Evolutionary conservation across 2,329 filamentous ascomycete species (phyloP), one percentile per base, ranked within the genome.

Genomic region (Orbilia blumenaviensis): DNA sequence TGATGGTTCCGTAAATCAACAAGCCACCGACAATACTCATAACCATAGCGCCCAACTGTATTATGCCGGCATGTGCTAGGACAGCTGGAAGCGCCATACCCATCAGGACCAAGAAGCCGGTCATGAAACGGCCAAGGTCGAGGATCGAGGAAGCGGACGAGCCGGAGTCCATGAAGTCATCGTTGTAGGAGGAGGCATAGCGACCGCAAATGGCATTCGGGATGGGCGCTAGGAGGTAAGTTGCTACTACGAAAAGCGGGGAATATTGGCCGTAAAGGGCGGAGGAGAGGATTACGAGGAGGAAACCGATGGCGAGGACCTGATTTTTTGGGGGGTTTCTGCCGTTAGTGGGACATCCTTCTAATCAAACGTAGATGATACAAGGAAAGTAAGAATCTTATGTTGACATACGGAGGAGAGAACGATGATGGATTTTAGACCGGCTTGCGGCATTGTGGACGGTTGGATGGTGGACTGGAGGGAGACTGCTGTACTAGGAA

Each of bases 381-480:
- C 21, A 29, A 29, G 12, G 21, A 18, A 8, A 48, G 56, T 62
- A 16, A 16, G 48, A 7, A 29, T n/a, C 6, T 12, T 66, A 7
- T n/a, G 32, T 54, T 34, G 25, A 42, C 89, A 67, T 88, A 92
- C 95, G 85, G 99, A 99, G 83, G 95, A 98, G 80, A 99, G 92
- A 79, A 92, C 93, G 84, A 99, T 99, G 85, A 99, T 99, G 80
- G 95, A 99, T 86, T 97, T 98, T 82, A 99, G 90, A 83, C 95
- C 95, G 81, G 95, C 63, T 52, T 42, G 18, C 16, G 73, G 66
- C 73, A 71, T 77, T 18, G 42, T 77, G 58, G 48, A 50, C 27
- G 25, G 38, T 21, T 29, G 18, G 23, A 56, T 48, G 16, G 54
- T 67, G 38, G 48, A 50, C 18, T 56, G 14, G 1, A 9, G 21